A percentile compares a stretch with the other conserved stretches of the same genome.
These are phyloP conservation scores for Fragaria nilgerrensis DNA, from an alignment of 306 rosid genomes.

Conservation along the genomic window DNA sequence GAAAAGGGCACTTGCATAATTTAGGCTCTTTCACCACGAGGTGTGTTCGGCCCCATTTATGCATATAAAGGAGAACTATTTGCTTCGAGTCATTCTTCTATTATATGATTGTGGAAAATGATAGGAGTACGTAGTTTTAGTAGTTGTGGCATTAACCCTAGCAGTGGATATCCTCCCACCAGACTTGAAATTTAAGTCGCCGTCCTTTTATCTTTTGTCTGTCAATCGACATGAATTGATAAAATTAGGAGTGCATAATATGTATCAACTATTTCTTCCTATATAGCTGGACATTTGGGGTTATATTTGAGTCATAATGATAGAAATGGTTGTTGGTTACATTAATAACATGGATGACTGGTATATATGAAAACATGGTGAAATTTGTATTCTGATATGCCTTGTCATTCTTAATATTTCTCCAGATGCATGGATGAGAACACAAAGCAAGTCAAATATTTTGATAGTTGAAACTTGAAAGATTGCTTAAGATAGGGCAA, in stretches of 20 bases:
- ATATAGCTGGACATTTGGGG: neutral
- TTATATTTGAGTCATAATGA: neutral
- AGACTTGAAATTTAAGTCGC: neutral
- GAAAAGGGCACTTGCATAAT: neutral
- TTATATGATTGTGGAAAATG: constrained; percentile 9
- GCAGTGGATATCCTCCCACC: neutral
- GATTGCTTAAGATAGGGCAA: neutral
- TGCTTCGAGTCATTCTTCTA: neutral
- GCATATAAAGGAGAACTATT: neutral
- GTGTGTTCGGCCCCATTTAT: constrained; percentile 1
- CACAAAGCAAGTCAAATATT: neutral
- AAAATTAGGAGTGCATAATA: neutral
- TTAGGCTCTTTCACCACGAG: neutral
- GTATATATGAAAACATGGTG: neutral
- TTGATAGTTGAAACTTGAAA: neutral
- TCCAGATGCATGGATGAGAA: neutral
- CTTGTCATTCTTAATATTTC: neutral
- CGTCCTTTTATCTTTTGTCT: neutral
- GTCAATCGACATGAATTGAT: neutral
- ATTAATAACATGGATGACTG: neutral
- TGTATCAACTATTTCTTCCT: neutral
- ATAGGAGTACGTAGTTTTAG: neutral
- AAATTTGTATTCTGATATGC: neutral
- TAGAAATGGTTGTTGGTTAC: neutral
- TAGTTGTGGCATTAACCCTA: neutral